Evolutionary conservation across 1,284 basidiomycete genomes (phyloP), one percentile per base, ranked within the genome.

Genomic region (Fomitopsis schrenkii): DNA sequence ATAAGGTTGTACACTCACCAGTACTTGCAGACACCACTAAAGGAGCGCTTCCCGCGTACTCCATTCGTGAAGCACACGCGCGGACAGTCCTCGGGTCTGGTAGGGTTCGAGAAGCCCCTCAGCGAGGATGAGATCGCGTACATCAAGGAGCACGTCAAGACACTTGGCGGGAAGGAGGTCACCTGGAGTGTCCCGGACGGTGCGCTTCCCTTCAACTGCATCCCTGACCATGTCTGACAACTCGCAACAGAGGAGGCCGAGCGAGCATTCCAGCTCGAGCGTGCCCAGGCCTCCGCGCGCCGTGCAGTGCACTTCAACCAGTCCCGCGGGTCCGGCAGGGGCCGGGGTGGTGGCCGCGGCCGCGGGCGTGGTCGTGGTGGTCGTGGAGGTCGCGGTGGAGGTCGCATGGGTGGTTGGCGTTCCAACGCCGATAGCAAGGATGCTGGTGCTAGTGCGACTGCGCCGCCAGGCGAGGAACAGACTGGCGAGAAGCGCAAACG

Each of bases 21-120:
- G 38, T 3, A 5, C 5, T 42, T 57, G 46, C 59, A 93, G 82
- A 85, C 83, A 50, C 88, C 92, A 50, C 81, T 95, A 58, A 88
- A 88, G 67, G 90, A 93, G 73, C 88, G 89, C 69, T 90, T 94
- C 67, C 82, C 87, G 10, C 86, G 89, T 22, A 79, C 81, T 54
- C 90, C 90, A 1, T 93, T 85, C 72, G 87, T 93, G 69, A 86
- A 91, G 68, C 87, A 87, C 72, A 73, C 76, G 17, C 79, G 81
- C 12, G 89, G 87, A 15, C 83, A 86, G 56, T 79, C 68, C 28
- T 71, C 67, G 38, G 79, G 79, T 1, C 69, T 80, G 30, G 72
- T 80, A 50, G 77, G 75, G n/a, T 80, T 81, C 68, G 85, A 85
- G 67, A 83, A 88, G 70, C 77, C 80, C 30, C 76, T 91, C 45